A percentile compares a stretch with the other conserved stretches of the same genome.
phyloP scores from a whole-genome alignment of 78 protist species.

The Dictyostelium brefeldianum region DNA sequence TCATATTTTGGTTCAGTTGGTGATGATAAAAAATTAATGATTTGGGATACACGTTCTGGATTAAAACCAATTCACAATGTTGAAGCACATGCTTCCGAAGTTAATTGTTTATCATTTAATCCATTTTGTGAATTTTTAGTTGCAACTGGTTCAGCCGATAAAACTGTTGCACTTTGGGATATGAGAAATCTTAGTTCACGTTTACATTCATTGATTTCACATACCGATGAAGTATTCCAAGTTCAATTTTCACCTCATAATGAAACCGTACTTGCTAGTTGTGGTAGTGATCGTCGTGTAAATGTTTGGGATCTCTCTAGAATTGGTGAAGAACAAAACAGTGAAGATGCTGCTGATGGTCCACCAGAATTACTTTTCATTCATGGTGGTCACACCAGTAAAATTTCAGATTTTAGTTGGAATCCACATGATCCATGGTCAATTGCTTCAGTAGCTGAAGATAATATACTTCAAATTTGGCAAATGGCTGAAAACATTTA shows the following conservation, averaged over 20 bases:
- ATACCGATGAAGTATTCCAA: slow-evolving; percentile 87
- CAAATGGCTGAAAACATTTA: slow-evolving; percentile 93
- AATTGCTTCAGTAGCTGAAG: slow-evolving; percentile 94
- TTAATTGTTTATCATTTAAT: slow-evolving; percentile 94
- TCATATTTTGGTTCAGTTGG: slow-evolving; percentile 92
- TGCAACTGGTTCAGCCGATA: slow-evolving; percentile 95
- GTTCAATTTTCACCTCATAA: slow-evolving; percentile 93
- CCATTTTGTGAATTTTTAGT: slow-evolving; percentile 92
- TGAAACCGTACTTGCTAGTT: slow-evolving; percentile 93
- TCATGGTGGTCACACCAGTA: slow-evolving; percentile 98
- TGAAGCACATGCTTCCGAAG: slow-evolving; percentile 89
- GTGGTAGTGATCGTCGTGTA: slow-evolving; percentile 93
- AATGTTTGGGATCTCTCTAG: slow-evolving; percentile 95
- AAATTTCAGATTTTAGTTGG: slow-evolving; percentile 95
- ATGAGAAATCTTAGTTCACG: slow-evolving; percentile 87
- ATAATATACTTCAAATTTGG: slow-evolving; percentile 98
- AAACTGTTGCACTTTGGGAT: slow-evolving; percentile 97
- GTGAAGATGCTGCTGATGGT: slow-evolving; percentile 97
- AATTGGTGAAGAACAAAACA: slow-evolving; percentile 95
- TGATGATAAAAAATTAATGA: slow-evolving; percentile 88
- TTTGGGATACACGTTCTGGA: slow-evolving; percentile 73
- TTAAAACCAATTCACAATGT: slow-evolving; percentile 24
- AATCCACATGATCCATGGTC: slow-evolving; percentile 94
- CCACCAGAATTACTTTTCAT: slow-evolving; percentile 98
- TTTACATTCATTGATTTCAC: slow-evolving; percentile 88